Base-by-base conservation (phyloP, 2,329 filamentous ascomycete genomes). In the Chaetomium olivaceum region DNA sequence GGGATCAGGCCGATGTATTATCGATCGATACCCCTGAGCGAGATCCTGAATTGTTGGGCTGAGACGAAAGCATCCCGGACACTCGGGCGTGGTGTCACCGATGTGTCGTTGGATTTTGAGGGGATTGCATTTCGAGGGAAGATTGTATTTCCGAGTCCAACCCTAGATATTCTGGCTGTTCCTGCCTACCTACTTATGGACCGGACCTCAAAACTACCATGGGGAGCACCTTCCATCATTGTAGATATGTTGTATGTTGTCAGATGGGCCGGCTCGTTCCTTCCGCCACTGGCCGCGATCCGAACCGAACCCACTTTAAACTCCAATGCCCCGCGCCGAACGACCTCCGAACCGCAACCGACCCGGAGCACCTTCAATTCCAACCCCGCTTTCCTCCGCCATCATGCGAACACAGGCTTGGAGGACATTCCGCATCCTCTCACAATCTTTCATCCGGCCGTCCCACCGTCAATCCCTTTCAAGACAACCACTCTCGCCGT, bases 351-450 rank as follows among this genome's bases (percentile, higher is more conserved):
- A 54, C 57, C 39, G 36, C 33, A 46, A 43, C 56, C 29, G 9
- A 39, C 31, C 60, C 39, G 48, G 57, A 58, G 43, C 55, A 55
- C 27, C 55, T 43, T 54, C 48, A 51, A 65, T 43, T 59, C 16
- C 46, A 52, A 31, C 61, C 54, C 50, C 58, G 54, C 61, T 56
- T 39, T 19, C 36, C 31, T 50, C 48, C 56, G 62, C 62, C 61
- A 71, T 70, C 61, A 71, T 70, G 70, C 66, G 31, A 50, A 55
- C 64, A 61, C 27, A 58, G 61, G 31, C 64, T 50, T 70, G 67
- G 71, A 67, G 66, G 60, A 67, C 68, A 61, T 23, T 69, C 23
- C 62, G 63, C 27, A 16, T 65, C 57, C 56, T 72, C 46, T 51
- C 63, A 31, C 63, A 21, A 50, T 50, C 59, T 12, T 4, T 65